These are phyloP conservation scores for Apophysomyces ossiformis DNA, from an alignment of 371 early-diverging fungal species.

Conservation along the genomic window DNA sequence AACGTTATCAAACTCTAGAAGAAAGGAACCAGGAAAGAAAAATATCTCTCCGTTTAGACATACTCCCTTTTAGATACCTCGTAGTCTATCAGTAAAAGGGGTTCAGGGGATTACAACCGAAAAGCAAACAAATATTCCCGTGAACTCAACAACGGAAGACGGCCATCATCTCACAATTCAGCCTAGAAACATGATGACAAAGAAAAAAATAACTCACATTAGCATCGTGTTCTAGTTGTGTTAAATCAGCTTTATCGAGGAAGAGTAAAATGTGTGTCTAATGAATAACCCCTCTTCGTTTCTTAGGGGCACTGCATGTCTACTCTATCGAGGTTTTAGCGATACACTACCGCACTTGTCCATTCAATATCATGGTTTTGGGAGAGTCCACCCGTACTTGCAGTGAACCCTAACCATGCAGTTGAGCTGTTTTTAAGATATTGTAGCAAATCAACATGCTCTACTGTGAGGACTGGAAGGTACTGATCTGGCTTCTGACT, in stretches of 20 bases:
- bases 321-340: background rate
- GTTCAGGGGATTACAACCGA: background rate
- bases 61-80: constrained; percentile 3
- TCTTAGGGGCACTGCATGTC: constrained; percentile 1
- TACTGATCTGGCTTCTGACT: constrained; percentile 21
- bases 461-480: constrained; percentile 24
- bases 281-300: background rate
- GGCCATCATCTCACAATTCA: too few relatives aligned
- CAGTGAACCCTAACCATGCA: constrained; percentile 56
- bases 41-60: background rate
- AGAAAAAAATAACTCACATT: too few relatives aligned
- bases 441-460: constrained; percentile 15
- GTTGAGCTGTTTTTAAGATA: constrained; percentile 25
- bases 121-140: background rate
- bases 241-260: too few relatives aligned
- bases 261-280: background rate
- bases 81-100: constrained; percentile 5
- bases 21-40: background rate
- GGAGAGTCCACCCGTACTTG: constrained; percentile 57
- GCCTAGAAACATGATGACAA: too few relatives aligned
- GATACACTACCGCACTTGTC: constrained; percentile 13
- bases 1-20: background rate
- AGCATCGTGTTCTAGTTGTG: too few relatives aligned
- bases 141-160: too few relatives aligned
- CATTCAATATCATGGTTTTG: constrained; percentile 50